Conservation (phyloP, 2,329 filamentous ascomycete genomes). For the Penicillium corylophilum region DNA sequence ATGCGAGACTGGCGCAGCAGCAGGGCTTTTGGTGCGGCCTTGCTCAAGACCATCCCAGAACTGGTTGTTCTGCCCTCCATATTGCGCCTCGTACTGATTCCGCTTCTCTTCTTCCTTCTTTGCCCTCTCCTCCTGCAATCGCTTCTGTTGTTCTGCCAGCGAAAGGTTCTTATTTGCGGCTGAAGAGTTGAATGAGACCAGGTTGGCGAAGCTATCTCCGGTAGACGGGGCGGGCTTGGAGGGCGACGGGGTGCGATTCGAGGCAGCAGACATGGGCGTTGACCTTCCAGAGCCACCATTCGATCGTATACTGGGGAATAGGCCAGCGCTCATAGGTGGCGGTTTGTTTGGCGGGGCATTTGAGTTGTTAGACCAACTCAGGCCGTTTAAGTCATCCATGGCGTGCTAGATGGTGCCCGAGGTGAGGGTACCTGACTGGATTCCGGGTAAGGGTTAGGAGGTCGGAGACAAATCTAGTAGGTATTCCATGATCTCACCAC, state of each 20-base stretch:
- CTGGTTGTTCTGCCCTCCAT: conserved; percentile 64
- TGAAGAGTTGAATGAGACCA: conserved; percentile 58
- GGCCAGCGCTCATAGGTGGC: conserved; percentile 36
- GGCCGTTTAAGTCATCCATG: conserved; percentile 51
- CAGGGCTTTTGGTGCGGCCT: conserved; percentile 47
- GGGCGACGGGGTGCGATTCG: conserved; percentile 35
- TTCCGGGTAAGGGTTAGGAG: conserved; percentile 4
- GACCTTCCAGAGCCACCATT: conserved; percentile 44
- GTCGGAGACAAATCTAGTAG: background rate
- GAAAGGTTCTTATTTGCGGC: conserved; percentile 65
- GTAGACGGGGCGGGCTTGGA: conserved; percentile 43
- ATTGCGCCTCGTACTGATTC: conserved; percentile 71
- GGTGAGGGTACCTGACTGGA: background rate
- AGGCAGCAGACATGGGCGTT: conserved; percentile 40
- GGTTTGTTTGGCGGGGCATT: conserved; percentile 35
- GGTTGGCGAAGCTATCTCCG: conserved; percentile 60
- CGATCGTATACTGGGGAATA: conserved; percentile 37
- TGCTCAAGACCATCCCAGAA: conserved; percentile 74
- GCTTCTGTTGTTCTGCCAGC: conserved; percentile 63
- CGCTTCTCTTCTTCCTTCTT: conserved; percentile 72
- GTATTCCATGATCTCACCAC: conserved; percentile 15
- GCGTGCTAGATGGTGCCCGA: conserved; percentile 9
- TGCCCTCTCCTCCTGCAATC: conserved; percentile 72
- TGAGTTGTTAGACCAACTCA: conserved; percentile 45
- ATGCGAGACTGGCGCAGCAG: conserved; percentile 49